Conservation (phyloP, 2,329 filamentous ascomycete species). For the Colletotrichum horii region DNA sequence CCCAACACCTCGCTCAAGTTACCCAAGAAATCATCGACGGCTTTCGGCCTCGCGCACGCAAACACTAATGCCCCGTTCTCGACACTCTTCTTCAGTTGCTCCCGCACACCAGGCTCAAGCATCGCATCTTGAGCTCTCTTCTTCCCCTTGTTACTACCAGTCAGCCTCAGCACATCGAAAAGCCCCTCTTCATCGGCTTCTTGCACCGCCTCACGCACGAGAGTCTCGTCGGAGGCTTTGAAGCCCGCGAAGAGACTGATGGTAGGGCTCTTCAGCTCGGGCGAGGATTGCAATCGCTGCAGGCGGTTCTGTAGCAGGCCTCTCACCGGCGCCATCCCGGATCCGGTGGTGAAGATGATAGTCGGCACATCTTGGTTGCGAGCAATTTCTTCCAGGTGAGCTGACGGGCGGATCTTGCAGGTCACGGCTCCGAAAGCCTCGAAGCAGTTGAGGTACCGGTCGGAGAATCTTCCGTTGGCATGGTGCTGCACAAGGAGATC, state of each 20-base stretch:
- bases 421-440: constrained; percentile 3
- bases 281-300: not conserved
- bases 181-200: constrained; percentile 10
- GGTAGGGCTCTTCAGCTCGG: not conserved
- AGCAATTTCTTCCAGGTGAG: not conserved
- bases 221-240: constrained; percentile 8
- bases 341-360: constrained; percentile 18
- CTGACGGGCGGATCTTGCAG: constrained; percentile 14
- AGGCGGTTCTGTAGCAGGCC: constrained; percentile 11
- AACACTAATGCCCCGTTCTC: constrained; percentile 13
- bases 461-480: not conserved
- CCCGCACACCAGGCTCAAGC: constrained; percentile 3
- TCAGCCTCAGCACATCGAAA: not conserved
- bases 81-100: constrained; percentile 5
- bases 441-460: constrained; percentile 10
- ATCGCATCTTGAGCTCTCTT: constrained; percentile 16
- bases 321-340: constrained; percentile 16
- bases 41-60: constrained; percentile 15
- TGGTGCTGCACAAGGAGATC: constrained; percentile 14
- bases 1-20: constrained; percentile 18
- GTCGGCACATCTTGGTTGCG: not conserved
- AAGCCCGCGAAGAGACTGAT: constrained; percentile 21
- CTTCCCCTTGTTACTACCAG: constrained; percentile 10
- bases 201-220: constrained; percentile 14
- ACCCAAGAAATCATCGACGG: constrained; percentile 12